A percentile compares a stretch with the other conserved stretches of the same genome.
These are phyloP conservation scores for Calocybe indica DNA, from an alignment of 768 basidiomycete genomes.

Conservation along the genomic window DNA sequence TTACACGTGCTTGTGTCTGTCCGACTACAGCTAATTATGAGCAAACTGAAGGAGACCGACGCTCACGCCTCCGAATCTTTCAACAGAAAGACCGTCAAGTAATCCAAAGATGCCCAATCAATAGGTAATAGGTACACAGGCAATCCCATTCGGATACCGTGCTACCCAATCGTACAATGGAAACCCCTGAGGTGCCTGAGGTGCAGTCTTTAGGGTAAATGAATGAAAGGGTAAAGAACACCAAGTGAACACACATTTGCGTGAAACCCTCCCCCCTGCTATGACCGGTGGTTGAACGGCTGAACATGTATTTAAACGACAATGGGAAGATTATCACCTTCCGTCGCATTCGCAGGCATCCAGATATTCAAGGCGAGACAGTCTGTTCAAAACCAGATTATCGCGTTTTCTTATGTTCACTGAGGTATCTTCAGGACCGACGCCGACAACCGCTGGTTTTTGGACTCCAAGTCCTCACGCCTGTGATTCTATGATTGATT, in stretches of 20 bases:
- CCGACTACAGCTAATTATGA: too few species aligned
- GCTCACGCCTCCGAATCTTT: too few species aligned
- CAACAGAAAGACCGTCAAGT: too few species aligned
- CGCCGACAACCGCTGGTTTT: conserved; percentile 36
- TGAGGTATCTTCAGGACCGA: conserved; percentile 35
- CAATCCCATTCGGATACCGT: conserved; percentile 25
- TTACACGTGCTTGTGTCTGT: too few species aligned
- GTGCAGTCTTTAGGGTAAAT: not conserved
- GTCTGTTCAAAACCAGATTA: conserved; percentile 15
- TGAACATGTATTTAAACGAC: conserved; percentile 36
- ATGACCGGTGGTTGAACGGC: not conserved
- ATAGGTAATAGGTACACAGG: conserved; percentile 28
- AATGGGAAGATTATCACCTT: conserved; percentile 30
- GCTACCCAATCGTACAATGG: conserved; percentile 43
- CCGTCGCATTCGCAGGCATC: conserved; percentile 32
- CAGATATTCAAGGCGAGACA: conserved; percentile 37
- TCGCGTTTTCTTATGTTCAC: not conserved
- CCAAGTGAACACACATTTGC: conserved; percentile 18
- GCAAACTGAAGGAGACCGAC: too few species aligned
- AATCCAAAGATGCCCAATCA: conserved; percentile 24
- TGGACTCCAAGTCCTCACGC: too few species aligned
- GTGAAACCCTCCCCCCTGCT: conserved; percentile 41
- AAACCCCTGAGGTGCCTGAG: conserved; percentile 38
- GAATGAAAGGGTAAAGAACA: not conserved
- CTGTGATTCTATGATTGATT: conserved; percentile 26